Evolutionary conservation across 805 yeast species (phyloP), one percentile per base, ranked within the genome.

Genomic region (Tetrapisispora fleetii): DNA sequence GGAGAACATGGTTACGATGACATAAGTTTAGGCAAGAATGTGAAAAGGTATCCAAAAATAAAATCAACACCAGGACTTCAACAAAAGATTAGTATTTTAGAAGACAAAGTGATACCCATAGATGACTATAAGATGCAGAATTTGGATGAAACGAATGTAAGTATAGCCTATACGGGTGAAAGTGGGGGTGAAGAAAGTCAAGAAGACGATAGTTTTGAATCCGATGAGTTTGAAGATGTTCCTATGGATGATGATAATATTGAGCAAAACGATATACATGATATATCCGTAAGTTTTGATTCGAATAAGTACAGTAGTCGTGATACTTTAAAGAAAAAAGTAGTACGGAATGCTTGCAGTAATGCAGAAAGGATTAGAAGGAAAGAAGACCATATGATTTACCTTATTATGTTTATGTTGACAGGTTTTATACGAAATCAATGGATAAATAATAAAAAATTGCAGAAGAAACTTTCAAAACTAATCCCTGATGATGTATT

Each of bases 341-440:
- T 5, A 48, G 56, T 45, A 55, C 56, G 50, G 54, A 64, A 67
- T 48, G 52, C 76, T 0, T 73, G 81, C 1, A 60, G 74, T 3
- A 72, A 71, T 46, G 83, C 80, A 40, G 90, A 84, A 58, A 67
- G 85, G 17, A 56, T 57, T 1, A 64, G 62, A 40, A 67, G 97
- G 18, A 69, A 71, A 43, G 53, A 63, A 0, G 62, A 79, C 9
- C 97, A 90, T 60, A 74, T 78, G 64, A 54, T 76, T 46, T 75
- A 78, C 50, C 55, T 91, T 2, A 68, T 77, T 16, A 64, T 75
- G 22, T 76, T 87, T 78, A 63, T 85, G 47, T 60, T 75, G 2
- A 95, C 86, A 60, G 93, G 89, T 0, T 71, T 71, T 0, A 57
- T 78, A 2, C 73, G 95, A 24, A 91, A 90, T 60, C 54, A 67